Percentiles rank a stretch among this genome's conserved stretches.
These are phyloP conservation scores for Termitomyces eurrhizus DNA, from an alignment of 768 basidiomycete genomes.

Conservation along the genomic window DNA sequence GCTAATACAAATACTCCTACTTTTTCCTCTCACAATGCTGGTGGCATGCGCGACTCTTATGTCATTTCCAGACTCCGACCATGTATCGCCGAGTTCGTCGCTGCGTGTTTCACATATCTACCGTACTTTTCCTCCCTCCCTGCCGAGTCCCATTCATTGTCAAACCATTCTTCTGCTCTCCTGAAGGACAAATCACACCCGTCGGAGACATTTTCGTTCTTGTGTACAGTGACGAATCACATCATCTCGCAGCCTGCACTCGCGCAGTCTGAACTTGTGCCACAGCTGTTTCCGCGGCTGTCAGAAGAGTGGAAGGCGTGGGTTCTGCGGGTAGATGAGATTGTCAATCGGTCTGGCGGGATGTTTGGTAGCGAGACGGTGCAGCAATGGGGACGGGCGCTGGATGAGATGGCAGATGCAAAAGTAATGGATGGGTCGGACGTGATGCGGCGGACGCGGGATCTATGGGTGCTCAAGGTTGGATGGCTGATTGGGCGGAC, in stretches of 20 bases:
- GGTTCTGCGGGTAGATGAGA: conserved; percentile 64
- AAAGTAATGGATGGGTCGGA: conserved; percentile 35
- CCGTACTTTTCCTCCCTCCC: conserved; percentile 75
- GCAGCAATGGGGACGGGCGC: conserved; percentile 58
- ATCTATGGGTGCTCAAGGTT: conserved; percentile 69
- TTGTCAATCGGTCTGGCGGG: conserved; percentile 68
- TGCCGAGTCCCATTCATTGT: conserved; percentile 10
- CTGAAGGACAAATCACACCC: conserved; percentile 68
- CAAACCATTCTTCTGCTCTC: conserved; percentile 35
- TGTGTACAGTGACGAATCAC: conserved; percentile 65
- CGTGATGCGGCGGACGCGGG: conserved; percentile 39
- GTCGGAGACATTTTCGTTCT: conserved; percentile 68
- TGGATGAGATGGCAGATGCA: conserved; percentile 63
- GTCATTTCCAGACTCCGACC: conserved; percentile 71
- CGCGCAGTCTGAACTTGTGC: conserved; percentile 53
- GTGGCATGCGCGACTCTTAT: conserved; percentile 80
- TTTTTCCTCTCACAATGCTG: conserved; percentile 25
- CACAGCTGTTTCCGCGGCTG: conserved; percentile 59
- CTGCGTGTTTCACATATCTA: conserved; percentile 76
- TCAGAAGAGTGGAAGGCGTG: conserved; percentile 76
- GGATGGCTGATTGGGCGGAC: conserved; percentile 70
- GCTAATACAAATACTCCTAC: conserved; percentile 18
- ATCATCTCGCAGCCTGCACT: conserved; percentile 66
- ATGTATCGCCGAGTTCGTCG: conserved; percentile 72
- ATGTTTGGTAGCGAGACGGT: conserved; percentile 80